Evolutionary conservation across 2,329 filamentous ascomycete species (phyloP).

Genomic region (Ascocoryne sarcoides): DNA sequence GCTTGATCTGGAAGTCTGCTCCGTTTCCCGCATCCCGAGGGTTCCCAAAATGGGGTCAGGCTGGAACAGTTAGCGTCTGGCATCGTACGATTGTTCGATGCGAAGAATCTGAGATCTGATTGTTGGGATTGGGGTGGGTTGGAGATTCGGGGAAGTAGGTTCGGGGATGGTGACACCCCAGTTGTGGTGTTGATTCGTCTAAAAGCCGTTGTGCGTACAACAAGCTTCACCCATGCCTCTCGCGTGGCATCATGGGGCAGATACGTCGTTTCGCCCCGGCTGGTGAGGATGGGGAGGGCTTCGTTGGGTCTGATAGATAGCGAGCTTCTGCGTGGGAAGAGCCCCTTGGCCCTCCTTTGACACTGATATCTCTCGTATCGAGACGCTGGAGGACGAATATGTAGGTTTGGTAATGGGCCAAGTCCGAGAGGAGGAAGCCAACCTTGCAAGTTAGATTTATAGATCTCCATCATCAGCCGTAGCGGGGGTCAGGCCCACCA

Average conservation of each 20-base stretch:
- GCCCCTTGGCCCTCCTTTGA: too few species aligned
- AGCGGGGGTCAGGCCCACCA: too few species aligned
- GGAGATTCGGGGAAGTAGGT: background rate
- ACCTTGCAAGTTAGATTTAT: too few species aligned
- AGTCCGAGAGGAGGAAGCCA: background rate
- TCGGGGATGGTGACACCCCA: background rate
- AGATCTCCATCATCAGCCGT: too few species aligned
- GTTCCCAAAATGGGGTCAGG: too few species aligned
- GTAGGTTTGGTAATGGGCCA: background rate
- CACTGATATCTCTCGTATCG: too few species aligned
- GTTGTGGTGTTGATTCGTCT: background rate
- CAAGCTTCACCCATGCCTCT: background rate
- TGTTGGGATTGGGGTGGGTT: background rate
- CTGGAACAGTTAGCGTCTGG: background rate
- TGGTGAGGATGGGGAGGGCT: background rate
- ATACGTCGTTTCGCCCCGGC: background rate
- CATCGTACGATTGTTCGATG: background rate
- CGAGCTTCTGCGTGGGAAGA: background rate
- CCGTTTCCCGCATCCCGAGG: background rate
- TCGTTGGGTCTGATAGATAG: background rate
- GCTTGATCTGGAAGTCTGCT: background rate
- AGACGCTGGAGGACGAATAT: background rate
- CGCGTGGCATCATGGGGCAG: background rate
- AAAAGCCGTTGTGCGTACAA: background rate
- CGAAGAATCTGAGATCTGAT: background rate